Conservation (phyloP, 129 eudicot genomes). For the Artemisia tridentata region DNA sequence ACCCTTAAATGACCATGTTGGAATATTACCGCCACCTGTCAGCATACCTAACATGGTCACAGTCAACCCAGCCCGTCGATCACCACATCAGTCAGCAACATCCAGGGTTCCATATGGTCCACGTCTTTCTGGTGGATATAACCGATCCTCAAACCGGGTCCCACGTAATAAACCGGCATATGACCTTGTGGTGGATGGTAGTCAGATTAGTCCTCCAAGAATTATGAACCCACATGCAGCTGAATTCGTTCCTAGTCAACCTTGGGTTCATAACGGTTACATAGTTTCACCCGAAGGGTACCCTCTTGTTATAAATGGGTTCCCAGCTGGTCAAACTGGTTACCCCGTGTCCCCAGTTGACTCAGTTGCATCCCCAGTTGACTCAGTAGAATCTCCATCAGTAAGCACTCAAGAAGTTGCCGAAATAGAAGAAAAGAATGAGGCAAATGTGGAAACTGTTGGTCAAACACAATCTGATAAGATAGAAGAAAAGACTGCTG, state of each 20-base stretch:
- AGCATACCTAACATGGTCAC: slow-evolving; percentile 72
- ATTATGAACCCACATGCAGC: slow-evolving; percentile 99
- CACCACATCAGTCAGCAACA: slow-evolving; percentile 96
- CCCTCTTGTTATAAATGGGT: slow-evolving; percentile 36
- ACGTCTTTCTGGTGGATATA: slow-evolving; percentile 78
- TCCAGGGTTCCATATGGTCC: slow-evolving; percentile 97
- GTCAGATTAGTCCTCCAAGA: slow-evolving; percentile 55
- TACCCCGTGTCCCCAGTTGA: slow-evolving; percentile 32
- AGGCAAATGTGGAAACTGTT: slow-evolving; percentile 17
- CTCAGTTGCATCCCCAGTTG: slow-evolving; percentile 34
- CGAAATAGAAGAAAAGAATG: slow-evolving; percentile 39
- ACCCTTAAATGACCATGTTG: slow-evolving; percentile 65
- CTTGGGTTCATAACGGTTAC: slow-evolving; percentile 85
- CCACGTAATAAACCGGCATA: slow-evolving; percentile 58
- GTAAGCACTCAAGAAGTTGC: slow-evolving; percentile 38
- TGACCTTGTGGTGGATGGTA: slow-evolving; percentile 56
- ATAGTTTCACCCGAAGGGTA: slow-evolving; percentile 53
- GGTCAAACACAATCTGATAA: slow-evolving; percentile 26
- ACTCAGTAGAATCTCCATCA: slow-evolving; percentile 45
- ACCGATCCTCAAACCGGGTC: slow-evolving; percentile 61
- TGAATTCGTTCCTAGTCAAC: slow-evolving; percentile 84
- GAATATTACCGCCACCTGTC: slow-evolving; percentile 82
- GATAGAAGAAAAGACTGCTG: slow-evolving; percentile 29
- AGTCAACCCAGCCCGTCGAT: slow-evolving; percentile 67
- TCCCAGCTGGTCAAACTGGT: slow-evolving; percentile 37